Base-by-base conservation (phyloP, 345 rosid genomes). In the Gossypium longicalyx region DNA sequence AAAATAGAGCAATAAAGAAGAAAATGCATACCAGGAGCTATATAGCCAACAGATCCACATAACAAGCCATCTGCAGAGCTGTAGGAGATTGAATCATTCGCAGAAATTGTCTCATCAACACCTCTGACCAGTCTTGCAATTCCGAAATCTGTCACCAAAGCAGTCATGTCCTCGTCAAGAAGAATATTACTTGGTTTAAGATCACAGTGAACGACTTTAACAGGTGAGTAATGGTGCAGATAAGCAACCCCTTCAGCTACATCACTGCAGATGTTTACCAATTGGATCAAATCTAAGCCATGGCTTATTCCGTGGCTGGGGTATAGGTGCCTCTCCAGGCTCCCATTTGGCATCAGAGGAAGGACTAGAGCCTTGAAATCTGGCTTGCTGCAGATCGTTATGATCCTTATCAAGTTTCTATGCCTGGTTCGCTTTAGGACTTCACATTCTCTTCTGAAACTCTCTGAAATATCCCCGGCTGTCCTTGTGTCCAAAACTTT, bases 111-210 rank as follows among this genome's bases (percentile, higher is more conserved):
- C 11, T 86, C 89, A 71, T 83, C 93, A 16, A 64, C 48, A 12
- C 82, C 84, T 83, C 83, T 84, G 53, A 91, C 80, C 78, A 92
- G 69, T 71, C 85, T 93, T 45, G 98, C 75, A 11, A 95, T 95
- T 44, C 98, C 99, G 15, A 95, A 94, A 85, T 95, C 98, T 1
- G 98, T 81, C 25, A 95, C 93, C 78, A 95, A 70, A 76, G 98
- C 98, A 1, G 93, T 95, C 91, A 95, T 83, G 63, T 91, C 91
- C 9, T 90, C 85, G 38, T 95, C 98, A 13, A 91, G 98, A 74
- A 95, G 96, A 74, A 95, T 89, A 58, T 92, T 95, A 86, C 97
- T 91, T 0, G 98, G 99, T 77, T 95, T 95, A 15, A 95, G 91
- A 82, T 95, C 99, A 74, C 99, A 95, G 71, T 95, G 99, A 77